phyloP scores from a whole-genome alignment of 306 rosid genomes.

The Erythrophleum fordii region DNA sequence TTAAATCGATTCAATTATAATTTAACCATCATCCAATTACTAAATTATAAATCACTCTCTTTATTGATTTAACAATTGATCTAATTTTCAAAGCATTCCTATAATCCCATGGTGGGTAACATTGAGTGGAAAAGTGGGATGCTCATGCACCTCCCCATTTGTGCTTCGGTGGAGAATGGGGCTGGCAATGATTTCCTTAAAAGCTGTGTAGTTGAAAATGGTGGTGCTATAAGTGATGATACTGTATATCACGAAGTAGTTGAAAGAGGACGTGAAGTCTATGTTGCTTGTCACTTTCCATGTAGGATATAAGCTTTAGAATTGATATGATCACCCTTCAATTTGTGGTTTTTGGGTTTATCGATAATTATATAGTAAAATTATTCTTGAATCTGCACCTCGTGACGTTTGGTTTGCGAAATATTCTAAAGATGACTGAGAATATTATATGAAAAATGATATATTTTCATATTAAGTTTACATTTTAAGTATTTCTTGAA shows the following conservation, averaged over 20 bases:
- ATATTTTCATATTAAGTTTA: not conserved
- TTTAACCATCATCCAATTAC: too few relatives aligned
- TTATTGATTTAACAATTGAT: too few relatives aligned
- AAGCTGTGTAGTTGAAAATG: constrained; percentile 9
- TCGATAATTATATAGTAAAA: too few relatives aligned
- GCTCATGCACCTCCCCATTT: not conserved
- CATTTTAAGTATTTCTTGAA: not conserved
- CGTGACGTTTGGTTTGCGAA: not conserved
- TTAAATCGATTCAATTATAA: too few relatives aligned
- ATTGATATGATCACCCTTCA: not conserved
- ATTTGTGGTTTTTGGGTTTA: too few relatives aligned
- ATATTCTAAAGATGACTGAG: not conserved
- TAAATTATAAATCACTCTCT: too few relatives aligned
- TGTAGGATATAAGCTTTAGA: constrained; percentile 11
- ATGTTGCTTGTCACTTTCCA: constrained; percentile 31
- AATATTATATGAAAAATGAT: too few relatives aligned
- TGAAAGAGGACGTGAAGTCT: constrained; percentile 11
- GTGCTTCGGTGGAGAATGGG: not conserved
- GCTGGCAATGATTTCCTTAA: not conserved
- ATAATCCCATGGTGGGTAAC: constrained; percentile 10
- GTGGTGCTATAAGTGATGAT: not conserved
- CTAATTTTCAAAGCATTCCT: too few relatives aligned
- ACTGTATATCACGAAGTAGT: not conserved
- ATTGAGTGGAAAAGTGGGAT: not conserved
- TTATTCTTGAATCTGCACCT: too few relatives aligned